Percentiles rank a stretch among this genome's conserved stretches.
Evolutionary conservation across 2,329 filamentous ascomycete species (phyloP).

Genomic region (Scedosporium boydii): DNA sequence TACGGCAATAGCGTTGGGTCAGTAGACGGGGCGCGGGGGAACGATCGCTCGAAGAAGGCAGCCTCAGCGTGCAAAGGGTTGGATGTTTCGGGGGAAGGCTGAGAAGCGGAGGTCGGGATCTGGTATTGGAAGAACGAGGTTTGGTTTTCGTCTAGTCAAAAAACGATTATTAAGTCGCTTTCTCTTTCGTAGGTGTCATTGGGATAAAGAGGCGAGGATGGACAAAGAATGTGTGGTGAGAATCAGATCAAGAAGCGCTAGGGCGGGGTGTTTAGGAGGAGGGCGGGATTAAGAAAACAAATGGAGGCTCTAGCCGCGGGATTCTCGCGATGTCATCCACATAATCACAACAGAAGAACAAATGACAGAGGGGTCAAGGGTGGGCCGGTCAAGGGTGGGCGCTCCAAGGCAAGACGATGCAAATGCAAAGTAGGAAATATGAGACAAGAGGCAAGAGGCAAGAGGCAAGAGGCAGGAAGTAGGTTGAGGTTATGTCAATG

Average conservation of each 20-base stretch:
- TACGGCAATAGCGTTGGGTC: background rate
- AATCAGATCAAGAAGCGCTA: too few relatives aligned
- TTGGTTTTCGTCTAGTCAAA: background rate
- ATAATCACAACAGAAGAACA: too few relatives aligned
- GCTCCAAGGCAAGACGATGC: too few relatives aligned
- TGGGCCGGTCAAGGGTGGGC: too few relatives aligned
- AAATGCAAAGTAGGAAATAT: background rate
- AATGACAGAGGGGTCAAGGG: too few relatives aligned
- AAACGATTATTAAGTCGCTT: background rate
- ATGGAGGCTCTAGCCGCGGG: too few relatives aligned
- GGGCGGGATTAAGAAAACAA: too few relatives aligned
- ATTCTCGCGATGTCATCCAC: too few relatives aligned
- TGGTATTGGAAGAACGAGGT: background rate
- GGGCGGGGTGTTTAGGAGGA: too few relatives aligned
- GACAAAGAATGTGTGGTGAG: too few relatives aligned
- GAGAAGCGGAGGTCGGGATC: background rate
- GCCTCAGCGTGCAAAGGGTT: background rate
- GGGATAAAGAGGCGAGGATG: too few relatives aligned
- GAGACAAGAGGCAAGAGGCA: background rate
- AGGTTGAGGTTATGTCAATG: background rate
- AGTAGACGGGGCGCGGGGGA: background rate
- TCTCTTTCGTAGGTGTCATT: too few relatives aligned
- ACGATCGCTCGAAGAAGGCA: background rate
- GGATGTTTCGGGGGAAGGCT: background rate
- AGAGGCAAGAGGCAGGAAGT: background rate